Percentiles rank a stretch among this genome's conserved stretches.
These are phyloP conservation scores for Zygnema circumcarinatum DNA, from an alignment of 139 green algal species.

Conservation along the genomic window DNA sequence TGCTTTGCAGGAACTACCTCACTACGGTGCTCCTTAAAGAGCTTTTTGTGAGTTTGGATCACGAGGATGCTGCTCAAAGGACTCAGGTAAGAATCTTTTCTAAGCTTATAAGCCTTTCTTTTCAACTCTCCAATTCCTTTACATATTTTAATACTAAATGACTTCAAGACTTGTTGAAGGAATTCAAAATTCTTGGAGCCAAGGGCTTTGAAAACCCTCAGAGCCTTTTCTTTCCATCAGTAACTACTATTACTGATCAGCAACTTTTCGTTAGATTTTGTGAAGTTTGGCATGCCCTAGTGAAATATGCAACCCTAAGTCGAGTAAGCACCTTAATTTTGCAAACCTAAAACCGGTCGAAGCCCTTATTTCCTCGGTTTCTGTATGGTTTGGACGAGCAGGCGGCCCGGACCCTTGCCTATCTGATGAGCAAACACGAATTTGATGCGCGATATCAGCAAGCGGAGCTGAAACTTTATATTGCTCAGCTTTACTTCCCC, in stretches of 20 bases:
- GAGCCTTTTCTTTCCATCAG: too few relatives aligned
- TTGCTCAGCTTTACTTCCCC: constrained; percentile 53
- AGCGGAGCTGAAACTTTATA: constrained; percentile 37
- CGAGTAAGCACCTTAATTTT: too few relatives aligned
- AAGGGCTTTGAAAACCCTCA: too few relatives aligned
- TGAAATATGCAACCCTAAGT: too few relatives aligned
- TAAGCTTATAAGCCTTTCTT: neutral
- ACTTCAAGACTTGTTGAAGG: too few relatives aligned
- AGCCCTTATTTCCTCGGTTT: neutral
- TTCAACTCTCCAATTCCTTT: neutral
- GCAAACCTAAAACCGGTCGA: too few relatives aligned
- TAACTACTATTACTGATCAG: too few relatives aligned
- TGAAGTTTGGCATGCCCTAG: too few relatives aligned
- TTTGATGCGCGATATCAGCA: constrained; percentile 34
- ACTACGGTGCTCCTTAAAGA: constrained; percentile 50
- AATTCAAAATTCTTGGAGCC: too few relatives aligned
- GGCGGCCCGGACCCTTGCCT: constrained; percentile 26
- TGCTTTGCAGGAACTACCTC: constrained; percentile 52
- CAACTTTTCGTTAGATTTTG: too few relatives aligned
- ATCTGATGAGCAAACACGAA: constrained; percentile 52
- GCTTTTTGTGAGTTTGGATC: constrained; percentile 45
- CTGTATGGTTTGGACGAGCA: neutral
- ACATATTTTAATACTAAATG: neutral
- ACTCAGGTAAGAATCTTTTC: constrained; percentile 11
- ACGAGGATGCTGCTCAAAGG: constrained; percentile 41